Conservation (phyloP, 768 basidiomycete genomes). For the Gloeopeniophorella convolvens region DNA sequence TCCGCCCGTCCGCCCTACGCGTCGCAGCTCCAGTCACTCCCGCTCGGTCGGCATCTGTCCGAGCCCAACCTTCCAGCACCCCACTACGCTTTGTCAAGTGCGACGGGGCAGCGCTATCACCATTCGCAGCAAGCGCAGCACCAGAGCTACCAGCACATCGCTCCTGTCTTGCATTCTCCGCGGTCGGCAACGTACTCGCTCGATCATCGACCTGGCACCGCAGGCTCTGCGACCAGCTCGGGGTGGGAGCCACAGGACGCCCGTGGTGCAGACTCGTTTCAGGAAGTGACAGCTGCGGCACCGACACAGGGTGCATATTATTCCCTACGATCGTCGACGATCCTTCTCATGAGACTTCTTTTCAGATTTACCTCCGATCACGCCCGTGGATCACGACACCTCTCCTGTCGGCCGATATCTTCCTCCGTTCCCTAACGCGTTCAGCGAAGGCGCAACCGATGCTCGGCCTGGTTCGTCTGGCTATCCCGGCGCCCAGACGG, state of each 20-base stretch:
- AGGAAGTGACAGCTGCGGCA: conserved; percentile 5
- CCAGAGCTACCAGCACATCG: conserved; percentile 9
- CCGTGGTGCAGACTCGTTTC: conserved; percentile 5
- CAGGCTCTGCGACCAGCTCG: conserved; percentile 17
- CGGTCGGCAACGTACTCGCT: conserved; percentile 6
- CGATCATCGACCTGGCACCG: conserved; percentile 15
- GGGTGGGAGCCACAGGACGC: conserved; percentile 12
- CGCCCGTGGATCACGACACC: conserved; percentile 4
- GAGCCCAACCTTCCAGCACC: conserved; percentile 12
- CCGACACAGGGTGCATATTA: conserved; percentile 5
- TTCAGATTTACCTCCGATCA: conserved; percentile 15
- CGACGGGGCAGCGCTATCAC: conserved; percentile 5
- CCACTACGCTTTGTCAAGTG: conserved; percentile 1
- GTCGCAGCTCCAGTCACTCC: conserved; percentile 1
- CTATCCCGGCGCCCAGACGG: conserved; percentile 9
- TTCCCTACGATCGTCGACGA: conserved; percentile 11
- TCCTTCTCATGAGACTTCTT: conserved; percentile 9
- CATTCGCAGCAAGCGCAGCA: neutral
- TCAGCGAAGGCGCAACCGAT: conserved; percentile 4
- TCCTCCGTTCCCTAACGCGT: conserved; percentile 11
- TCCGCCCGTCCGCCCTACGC: conserved; percentile 3
- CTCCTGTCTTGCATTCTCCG: conserved; percentile 7
- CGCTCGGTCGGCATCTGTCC: conserved; percentile 10
- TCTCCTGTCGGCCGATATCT: conserved; percentile 6
- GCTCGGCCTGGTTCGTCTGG: conserved; percentile 14